phyloP scores from a whole-genome alignment of 2,329 filamentous ascomycete species.

The Exophiala lecanii-corni region DNA sequence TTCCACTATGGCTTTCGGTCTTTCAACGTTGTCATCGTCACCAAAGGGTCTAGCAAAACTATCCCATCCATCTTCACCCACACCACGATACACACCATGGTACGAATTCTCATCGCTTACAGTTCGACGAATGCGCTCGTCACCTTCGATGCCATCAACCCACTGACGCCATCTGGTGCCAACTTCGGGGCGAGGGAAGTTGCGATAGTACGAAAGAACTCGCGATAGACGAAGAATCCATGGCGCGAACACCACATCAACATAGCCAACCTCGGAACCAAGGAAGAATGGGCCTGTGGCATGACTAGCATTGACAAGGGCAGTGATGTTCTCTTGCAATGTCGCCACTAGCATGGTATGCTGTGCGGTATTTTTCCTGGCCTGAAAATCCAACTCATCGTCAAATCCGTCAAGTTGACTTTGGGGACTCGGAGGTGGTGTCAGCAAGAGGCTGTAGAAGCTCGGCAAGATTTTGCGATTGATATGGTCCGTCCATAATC shows the following conservation, averaged over 20 bases:
- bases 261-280: conserved; percentile 55
- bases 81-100: conserved; percentile 24
- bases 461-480: conserved; percentile 70
- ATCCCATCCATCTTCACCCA: conserved; percentile 24
- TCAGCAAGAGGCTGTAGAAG: conserved; percentile 67
- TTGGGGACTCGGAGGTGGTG: conserved; percentile 16
- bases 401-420: conserved; percentile 3
- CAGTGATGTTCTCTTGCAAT: conserved; percentile 61
- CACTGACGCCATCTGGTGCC: conserved; percentile 64
- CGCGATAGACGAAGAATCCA: conserved; percentile 67
- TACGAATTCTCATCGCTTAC: conserved; percentile 64
- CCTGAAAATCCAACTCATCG: conserved; percentile 8
- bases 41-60: background rate
- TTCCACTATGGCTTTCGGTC: conserved; percentile 20
- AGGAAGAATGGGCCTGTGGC: conserved; percentile 65
- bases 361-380: conserved; percentile 11
- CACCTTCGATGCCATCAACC: conserved; percentile 64
- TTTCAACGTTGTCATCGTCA: conserved; percentile 2
- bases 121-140: conserved; percentile 61
- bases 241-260: conserved; percentile 71
- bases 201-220: conserved; percentile 60
- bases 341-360: conserved; percentile 23
- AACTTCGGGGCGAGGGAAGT: conserved; percentile 60
- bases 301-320: conserved; percentile 54
- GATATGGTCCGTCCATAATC: conserved; percentile 78